Conservation (phyloP, 345 rosid genomes). For the Salix viminalis region DNA sequence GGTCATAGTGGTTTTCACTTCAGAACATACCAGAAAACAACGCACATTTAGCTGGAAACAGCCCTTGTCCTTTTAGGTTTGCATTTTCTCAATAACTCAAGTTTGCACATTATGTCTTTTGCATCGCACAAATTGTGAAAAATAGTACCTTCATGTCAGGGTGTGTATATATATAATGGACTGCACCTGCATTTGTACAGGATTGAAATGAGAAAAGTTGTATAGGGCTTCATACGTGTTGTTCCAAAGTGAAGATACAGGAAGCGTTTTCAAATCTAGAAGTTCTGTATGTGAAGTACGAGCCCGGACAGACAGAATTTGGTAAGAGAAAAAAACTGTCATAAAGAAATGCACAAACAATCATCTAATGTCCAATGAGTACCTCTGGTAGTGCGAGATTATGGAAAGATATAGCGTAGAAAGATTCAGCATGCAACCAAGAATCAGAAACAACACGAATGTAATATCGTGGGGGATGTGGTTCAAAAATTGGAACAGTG, state of each 20-base stretch:
- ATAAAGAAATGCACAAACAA: neutral
- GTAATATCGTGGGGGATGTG: slow-evolving; percentile 94
- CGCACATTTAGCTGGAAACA: too few relatives aligned
- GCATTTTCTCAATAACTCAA: too few relatives aligned
- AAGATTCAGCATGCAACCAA: slow-evolving; percentile 93
- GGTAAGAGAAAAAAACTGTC: slow-evolving; percentile 8
- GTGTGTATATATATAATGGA: neutral
- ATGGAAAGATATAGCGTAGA: slow-evolving; percentile 84
- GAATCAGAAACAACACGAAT: slow-evolving; percentile 96
- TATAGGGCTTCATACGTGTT: slow-evolving; percentile 60
- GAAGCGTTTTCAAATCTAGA: slow-evolving; percentile 88
- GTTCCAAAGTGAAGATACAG: slow-evolving; percentile 79
- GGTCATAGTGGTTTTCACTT: too few relatives aligned
- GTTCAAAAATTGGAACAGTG: slow-evolving; percentile 94
- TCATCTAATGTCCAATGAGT: neutral
- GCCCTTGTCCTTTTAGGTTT: too few relatives aligned
- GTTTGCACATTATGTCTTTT: too few relatives aligned
- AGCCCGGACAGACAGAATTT: slow-evolving; percentile 47
- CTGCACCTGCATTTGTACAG: slow-evolving; percentile 90
- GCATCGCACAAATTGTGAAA: too few relatives aligned
- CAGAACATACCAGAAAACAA: too few relatives aligned
- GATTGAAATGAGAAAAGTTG: slow-evolving; percentile 95
- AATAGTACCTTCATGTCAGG: too few relatives aligned
- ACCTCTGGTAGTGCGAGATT: slow-evolving; percentile 90
- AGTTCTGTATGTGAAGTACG: slow-evolving; percentile 86